Base-by-base conservation (phyloP, 345 rosid species). In the Populus simonii region DNA sequence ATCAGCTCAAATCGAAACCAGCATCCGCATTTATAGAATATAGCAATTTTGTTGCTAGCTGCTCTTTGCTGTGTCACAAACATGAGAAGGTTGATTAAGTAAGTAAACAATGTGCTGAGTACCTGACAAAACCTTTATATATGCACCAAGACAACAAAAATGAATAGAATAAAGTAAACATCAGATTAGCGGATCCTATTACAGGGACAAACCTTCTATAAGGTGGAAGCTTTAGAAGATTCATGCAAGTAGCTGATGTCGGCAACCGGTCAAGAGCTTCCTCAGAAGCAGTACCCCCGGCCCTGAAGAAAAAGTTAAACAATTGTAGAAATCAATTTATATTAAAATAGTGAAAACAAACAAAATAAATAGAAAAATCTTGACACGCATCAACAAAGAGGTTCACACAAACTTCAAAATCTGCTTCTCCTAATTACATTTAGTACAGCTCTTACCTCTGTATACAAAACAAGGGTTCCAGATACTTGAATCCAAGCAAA, bases 191-290 rank as follows among this genome's bases (percentile, higher is more conserved):
- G 12, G 43, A 59, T 18, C 49, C 2, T 18, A 59, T 39, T 68
- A 72, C 25, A 72, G 1, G 71, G 79, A 88, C 89, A 83, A 80
- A 96, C 98, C 99, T 96, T 85, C 92, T 84, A 77, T 96, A 96
- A 9, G 99, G 98, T 13, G 99, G 99, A 88, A 96, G 99, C 90
- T 96, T 96, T 31, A 96, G 91, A 84, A 93, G 96, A 86, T 96
- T 96, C 99, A 96, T 96, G 79, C 99, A 96, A 77, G 99, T 96
- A 70, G 98, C 99, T 57, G 98, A 81, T 53, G 99, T 96, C 1
- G 99, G 99, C 80, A 96, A 85, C 66, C 99, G 89, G 70, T 93
- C 98, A 76, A 93, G 87, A 53, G 92, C 87, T 84, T 92, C 99
- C 31, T 92, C 92, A 29, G 90, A 79, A 36, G 90, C 88, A 79